A percentile compares a stretch with the other conserved stretches of the same genome.
phyloP scores from a whole-genome alignment of 805 yeast genomes.

The Wickerhamiella alocasiicola region DNA sequence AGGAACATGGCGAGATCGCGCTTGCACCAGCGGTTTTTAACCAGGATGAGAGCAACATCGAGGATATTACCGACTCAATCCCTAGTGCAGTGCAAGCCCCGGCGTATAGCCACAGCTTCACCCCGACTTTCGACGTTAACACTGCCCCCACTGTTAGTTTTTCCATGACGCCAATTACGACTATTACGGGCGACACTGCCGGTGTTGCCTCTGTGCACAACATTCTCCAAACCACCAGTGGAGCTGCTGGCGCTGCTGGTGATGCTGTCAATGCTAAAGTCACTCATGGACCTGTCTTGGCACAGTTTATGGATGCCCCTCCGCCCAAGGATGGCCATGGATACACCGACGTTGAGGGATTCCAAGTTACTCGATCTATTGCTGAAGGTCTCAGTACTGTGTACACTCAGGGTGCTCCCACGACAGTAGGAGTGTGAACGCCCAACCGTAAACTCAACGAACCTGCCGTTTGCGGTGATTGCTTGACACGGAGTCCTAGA shows the following conservation, averaged over 20 bases:
- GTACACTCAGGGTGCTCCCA: constrained; percentile 1
- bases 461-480: too few relatives aligned
- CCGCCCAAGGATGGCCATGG: neutral
- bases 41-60: constrained; percentile 25
- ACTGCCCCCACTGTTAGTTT: constrained; percentile 3
- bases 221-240: neutral
- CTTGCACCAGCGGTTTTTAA: constrained; percentile 34
- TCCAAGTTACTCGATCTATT: neutral
- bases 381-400: constrained; percentile 1
- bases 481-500: too few relatives aligned
- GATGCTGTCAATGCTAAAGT: neutral
- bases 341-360: constrained; percentile 2
- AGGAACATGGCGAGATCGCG: constrained; percentile 43
- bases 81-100: constrained; percentile 23
- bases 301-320: neutral
- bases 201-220: neutral
- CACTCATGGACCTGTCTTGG: neutral
- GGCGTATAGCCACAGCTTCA: constrained; percentile 13
- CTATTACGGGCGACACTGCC: constrained; percentile 1
- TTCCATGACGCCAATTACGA: neutral
- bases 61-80: constrained; percentile 22
- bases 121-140: constrained; percentile 7
- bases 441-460: too few relatives aligned
- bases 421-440: too few relatives aligned
- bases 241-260: neutral